Evolutionary conservation across 306 rosid genomes (phyloP), one percentile per base, ranked within the genome.

Genomic region (Medicago arabica): DNA sequence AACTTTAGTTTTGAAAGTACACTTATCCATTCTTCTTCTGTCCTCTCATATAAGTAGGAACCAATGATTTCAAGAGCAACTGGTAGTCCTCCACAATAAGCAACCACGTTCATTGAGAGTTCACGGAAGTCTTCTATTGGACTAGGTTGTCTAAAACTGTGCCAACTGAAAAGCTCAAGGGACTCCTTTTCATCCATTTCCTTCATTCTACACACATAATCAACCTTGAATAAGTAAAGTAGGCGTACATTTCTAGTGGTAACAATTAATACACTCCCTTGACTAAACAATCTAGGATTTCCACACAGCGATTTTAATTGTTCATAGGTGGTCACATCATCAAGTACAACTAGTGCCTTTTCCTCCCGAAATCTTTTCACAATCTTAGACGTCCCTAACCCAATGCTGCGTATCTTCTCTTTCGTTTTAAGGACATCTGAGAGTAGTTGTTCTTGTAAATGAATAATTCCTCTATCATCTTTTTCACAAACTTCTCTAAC

Each of bases 191-290:
- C 2, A 1, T 6, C 6, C 61, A 55, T 55, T 55, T 55, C 61
- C 31, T 18, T 19, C 31, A 55, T 55, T 9, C 15, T 19, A 19
- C 1, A 55, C 0, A 55, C 2, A 18, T 1, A 9, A 0, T 55
- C 31, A 4, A 55, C 31, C 0, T 55, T 19, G 3, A 17, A 0
- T 18, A 55, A 8, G 1, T 55, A 18, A 55, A 55, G 61, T 0
- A 55, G 14, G 31, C 61, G 61, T 0, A 1, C 7, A 55, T 55
- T 31, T 9, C 61, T 55, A 7, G 61, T 55, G 9, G 61, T 55
- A 4, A 55, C 40, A 15, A 86, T 38, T 3, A 78, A 0, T 16
- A 67, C 74, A 75, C 87, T 83, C n/a, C 78, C 84, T 0, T 14
- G 0, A 6, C 69, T 71, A 9, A 78, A 53, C 75, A 63, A 66